Evolutionary conservation across 2,329 filamentous ascomycete genomes (phyloP).

Genomic region (Dothideomycetes sp.): DNA sequence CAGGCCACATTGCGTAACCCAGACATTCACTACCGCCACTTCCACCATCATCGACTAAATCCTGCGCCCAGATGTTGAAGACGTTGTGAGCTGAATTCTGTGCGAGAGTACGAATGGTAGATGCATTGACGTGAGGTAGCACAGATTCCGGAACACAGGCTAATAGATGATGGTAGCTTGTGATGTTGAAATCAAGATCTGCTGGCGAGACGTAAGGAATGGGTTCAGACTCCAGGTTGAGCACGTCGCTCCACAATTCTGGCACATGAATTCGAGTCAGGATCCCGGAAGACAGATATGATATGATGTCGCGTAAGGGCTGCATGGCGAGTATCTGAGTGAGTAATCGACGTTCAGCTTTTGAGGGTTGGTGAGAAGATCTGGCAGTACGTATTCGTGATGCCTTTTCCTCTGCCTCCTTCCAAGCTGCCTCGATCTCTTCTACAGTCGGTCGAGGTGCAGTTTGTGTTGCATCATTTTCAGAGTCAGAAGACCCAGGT

Average conservation of each 20-base stretch:
- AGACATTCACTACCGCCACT: conserved; percentile 39
- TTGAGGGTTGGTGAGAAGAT: conserved; percentile 6
- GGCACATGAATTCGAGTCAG: conserved; percentile 27
- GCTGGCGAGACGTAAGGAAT: conserved; percentile 33
- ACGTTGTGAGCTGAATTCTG: conserved; percentile 38
- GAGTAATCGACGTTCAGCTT: conserved; percentile 15
- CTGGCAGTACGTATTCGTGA: conserved; percentile 4
- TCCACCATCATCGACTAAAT: conserved; percentile 20
- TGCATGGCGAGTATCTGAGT: conserved; percentile 7
- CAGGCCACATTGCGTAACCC: conserved; percentile 39
- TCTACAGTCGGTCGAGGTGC: conserved; percentile 9
- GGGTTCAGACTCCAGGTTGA: conserved; percentile 32
- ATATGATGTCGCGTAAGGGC: conserved; percentile 28
- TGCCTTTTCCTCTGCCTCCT: conserved; percentile 8
- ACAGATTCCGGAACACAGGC: conserved; percentile 31
- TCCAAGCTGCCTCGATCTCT: conserved; percentile 17
- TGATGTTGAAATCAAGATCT: conserved; percentile 32
- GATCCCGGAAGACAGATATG: conserved; percentile 34
- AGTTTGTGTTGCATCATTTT: not conserved
- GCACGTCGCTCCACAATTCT: conserved; percentile 25
- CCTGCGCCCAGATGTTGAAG: conserved; percentile 37
- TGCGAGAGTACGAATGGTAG: conserved; percentile 28
- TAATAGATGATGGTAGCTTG: conserved; percentile 36
- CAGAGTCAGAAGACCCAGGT: not conserved
- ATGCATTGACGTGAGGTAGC: conserved; percentile 26